These are phyloP conservation scores for Ophiocordyceps unilateralis DNA, from an alignment of 2,329 filamentous ascomycete genomes.

Conservation along the genomic window DNA sequence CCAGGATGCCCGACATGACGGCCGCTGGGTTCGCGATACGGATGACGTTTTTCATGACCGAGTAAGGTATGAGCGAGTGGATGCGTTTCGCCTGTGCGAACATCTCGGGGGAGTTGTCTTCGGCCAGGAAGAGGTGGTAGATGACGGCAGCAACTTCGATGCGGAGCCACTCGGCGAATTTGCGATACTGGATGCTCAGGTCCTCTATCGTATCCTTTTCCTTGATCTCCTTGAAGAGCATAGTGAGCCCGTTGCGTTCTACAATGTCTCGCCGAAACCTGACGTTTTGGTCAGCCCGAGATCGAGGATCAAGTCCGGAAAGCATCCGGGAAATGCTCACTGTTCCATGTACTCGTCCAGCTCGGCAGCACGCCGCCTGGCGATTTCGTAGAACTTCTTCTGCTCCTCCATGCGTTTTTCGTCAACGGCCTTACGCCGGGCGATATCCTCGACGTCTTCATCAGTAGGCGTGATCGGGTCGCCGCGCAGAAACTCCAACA, in stretches of 20 bases:
- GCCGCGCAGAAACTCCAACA: slow-evolving; percentile 65
- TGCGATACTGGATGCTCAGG: slow-evolving; percentile 87
- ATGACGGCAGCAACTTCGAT: slow-evolving; percentile 95
- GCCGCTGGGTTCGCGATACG: slow-evolving; percentile 89
- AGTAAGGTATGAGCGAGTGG: slow-evolving; percentile 87
- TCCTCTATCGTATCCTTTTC: slow-evolving; percentile 77
- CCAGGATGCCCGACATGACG: slow-evolving; percentile 89
- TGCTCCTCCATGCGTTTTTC: slow-evolving; percentile 84
- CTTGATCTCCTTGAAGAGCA: slow-evolving; percentile 82
- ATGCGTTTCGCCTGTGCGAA: slow-evolving; percentile 91
- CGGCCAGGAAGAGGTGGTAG: slow-evolving; percentile 91
- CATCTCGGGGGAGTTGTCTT: slow-evolving; percentile 93
- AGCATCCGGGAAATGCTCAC: slow-evolving; percentile 26
- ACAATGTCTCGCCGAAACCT: slow-evolving; percentile 50
- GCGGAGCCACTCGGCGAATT: slow-evolving; percentile 94
- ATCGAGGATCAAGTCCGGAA: neutral
- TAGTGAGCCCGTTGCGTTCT: slow-evolving; percentile 70
- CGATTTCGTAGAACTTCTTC: slow-evolving; percentile 87
- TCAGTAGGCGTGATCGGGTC: slow-evolving; percentile 60
- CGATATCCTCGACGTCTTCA: slow-evolving; percentile 70
- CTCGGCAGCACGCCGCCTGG: slow-evolving; percentile 73
- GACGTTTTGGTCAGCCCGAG: slow-evolving; percentile 6
- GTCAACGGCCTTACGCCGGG: slow-evolving; percentile 65
- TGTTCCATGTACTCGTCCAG: slow-evolving; percentile 97
- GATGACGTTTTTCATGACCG: slow-evolving; percentile 89